Conservation (phyloP, 225 moss, liverwort and hornwort species). For the Marchantia polymorpha region DNA sequence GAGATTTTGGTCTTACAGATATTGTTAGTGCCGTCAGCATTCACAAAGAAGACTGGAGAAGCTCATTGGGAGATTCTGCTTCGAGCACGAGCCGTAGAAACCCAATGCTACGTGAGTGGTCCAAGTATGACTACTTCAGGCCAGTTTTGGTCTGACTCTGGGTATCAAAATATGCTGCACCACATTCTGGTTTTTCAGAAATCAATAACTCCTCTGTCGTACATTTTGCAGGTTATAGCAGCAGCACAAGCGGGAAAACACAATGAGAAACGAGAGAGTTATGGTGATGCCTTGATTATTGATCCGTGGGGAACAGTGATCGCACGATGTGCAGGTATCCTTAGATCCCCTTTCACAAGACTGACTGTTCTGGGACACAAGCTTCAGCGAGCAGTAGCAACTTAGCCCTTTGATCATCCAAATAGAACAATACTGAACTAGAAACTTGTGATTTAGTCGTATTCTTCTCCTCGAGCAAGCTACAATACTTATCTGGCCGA, state of each 20-base stretch:
- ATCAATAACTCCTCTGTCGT: not conserved
- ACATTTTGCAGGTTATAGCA: conserved; percentile 63
- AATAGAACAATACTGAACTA: not conserved
- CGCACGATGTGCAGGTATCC: conserved; percentile 71
- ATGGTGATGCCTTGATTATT: conserved; percentile 82
- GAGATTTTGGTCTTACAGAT: conserved; percentile 34
- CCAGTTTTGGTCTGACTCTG: not conserved
- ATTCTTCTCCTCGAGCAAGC: not conserved
- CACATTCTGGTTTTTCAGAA: not conserved
- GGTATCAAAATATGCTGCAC: not conserved
- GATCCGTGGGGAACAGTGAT: conserved; percentile 96
- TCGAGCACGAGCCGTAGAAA: conserved; percentile 88
- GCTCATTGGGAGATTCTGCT: conserved; percentile 95
- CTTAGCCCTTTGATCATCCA: not conserved
- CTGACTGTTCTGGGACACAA: not conserved
- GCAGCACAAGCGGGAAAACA: conserved; percentile 96
- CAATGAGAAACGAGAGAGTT: conserved; percentile 89
- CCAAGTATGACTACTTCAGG: not conserved
- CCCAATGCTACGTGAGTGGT: conserved; percentile 77
- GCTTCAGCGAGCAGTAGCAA: not conserved
- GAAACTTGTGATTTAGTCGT: not conserved
- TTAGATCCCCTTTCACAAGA: not conserved
- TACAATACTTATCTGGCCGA: not conserved
- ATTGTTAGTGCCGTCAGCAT: conserved; percentile 87
- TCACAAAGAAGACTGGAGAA: conserved; percentile 83